Evolutionary conservation across 192 early-diverging fungal genomes (phyloP).

Genomic region (Chytriomyces sp.): DNA sequence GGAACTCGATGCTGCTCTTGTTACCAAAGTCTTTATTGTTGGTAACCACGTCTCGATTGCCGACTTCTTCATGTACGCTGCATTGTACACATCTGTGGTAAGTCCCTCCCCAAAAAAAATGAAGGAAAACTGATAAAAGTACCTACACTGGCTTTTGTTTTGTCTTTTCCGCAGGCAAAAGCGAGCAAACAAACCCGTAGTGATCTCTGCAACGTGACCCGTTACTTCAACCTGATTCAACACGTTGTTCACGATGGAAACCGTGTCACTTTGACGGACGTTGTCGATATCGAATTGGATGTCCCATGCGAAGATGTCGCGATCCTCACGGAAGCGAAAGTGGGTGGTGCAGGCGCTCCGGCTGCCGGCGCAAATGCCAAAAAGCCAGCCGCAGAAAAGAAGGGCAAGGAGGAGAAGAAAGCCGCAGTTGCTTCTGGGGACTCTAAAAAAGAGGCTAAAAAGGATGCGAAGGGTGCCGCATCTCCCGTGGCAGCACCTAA

Average conservation of each 20-base stretch:
- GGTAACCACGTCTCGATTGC: constrained; percentile 25
- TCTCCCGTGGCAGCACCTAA: not conserved
- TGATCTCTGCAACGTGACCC: constrained; percentile 33
- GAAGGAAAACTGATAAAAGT: not conserved
- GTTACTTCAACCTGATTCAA: constrained; percentile 39
- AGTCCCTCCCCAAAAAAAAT: not conserved
- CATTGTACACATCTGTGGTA: constrained; percentile 33
- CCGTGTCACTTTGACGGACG: constrained; percentile 3
- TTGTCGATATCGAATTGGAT: constrained; percentile 30
- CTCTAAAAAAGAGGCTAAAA: constrained; percentile 4
- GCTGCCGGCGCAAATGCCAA: constrained; percentile 9
- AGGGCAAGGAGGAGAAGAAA: constrained; percentile 22
- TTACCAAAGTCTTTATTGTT: constrained; percentile 13
- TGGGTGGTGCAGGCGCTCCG: not conserved
- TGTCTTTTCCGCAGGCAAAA: constrained; percentile 9
- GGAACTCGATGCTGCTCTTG: constrained; percentile 7
- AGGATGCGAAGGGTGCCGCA: not conserved
- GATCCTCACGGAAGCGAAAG: constrained; percentile 5
- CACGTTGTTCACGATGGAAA: constrained; percentile 12
- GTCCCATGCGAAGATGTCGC: constrained; percentile 24
- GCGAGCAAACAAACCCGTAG: constrained; percentile 28
- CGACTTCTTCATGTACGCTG: constrained; percentile 28
- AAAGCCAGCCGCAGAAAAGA: constrained; percentile 11
- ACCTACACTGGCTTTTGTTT: not conserved
- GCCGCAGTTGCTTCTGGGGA: not conserved